A percentile compares a stretch with the other conserved stretches of the same genome.
Conservation (phyloP, 202 grass and related monocot genomes). For the Cymbopogon flexuosus region DNA sequence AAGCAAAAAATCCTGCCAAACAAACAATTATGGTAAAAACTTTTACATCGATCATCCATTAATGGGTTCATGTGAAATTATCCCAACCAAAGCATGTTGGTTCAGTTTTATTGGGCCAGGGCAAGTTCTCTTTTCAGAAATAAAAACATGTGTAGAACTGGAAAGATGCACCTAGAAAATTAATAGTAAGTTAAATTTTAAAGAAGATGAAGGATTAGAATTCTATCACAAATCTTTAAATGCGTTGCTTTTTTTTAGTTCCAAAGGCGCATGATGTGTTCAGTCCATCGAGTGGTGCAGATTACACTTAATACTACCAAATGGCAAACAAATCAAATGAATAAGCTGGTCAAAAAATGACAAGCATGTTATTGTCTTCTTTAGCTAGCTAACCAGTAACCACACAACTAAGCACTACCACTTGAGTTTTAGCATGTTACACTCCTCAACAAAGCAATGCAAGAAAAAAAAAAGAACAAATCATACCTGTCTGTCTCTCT, state of each 20-base stretch:
- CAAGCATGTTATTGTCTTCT: background rate
- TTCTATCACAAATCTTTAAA: constrained; percentile 1
- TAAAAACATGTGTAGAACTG: constrained; percentile 1
- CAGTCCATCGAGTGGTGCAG: constrained; percentile 4
- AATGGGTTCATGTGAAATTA: background rate
- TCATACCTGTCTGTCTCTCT: constrained; percentile 83
- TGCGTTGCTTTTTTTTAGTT: constrained; percentile 2
- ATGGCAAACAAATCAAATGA: background rate
- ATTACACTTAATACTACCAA: background rate
- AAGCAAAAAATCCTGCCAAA: constrained; percentile 69
- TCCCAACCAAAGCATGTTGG: background rate
- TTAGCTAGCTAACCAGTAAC: background rate
- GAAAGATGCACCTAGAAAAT: background rate
- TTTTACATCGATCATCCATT: background rate
- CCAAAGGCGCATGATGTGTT: background rate
- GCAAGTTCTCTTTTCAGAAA: background rate
- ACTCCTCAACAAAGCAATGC: constrained; percentile 9
- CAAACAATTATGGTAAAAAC: background rate
- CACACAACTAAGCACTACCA: background rate
- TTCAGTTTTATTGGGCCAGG: background rate
- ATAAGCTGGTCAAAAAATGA: background rate
- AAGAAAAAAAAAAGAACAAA: background rate
- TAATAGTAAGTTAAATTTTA: background rate
- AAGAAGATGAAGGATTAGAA: background rate
- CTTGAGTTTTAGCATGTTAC: constrained; percentile 11